Base-by-base conservation (phyloP, 2,329 filamentous ascomycete genomes). In the Penicillium sp. region DNA sequence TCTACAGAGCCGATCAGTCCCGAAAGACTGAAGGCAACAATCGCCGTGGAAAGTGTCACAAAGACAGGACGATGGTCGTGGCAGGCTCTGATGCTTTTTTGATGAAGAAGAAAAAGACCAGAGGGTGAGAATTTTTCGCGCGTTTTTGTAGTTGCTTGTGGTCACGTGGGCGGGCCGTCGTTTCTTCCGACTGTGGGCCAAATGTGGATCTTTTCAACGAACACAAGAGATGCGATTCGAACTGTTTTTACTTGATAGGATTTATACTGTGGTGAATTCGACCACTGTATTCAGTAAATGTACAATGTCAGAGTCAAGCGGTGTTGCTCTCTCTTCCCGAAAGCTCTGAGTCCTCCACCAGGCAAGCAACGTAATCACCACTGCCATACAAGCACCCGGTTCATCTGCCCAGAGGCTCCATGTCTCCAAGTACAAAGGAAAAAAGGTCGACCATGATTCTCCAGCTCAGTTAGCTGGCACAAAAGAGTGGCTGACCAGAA, bases 81-180 rank as follows among this genome's bases (percentile, higher is more conserved):
- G 86, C 86, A 82, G 81, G 82, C 77, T 82, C 81, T 77, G 82
- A 81, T 80, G 69, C 83, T 85, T 86, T 40, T 86, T 85, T 73
- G 72, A 74, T 74, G 69, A 67, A 82, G 73, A 75, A 74, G 72
- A 75, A 73, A 77, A 73, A 77, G 79, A 73, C 71, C 61, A 58
- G 64, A 60, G 55, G 54, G 53, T 52, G 43, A 43, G 45, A 63
- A 64, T 63, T 56, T 54, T 64, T 55, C 57, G 44, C 44, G 26
- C 26, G 11, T 6, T 67, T 69, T 73, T 73, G 60, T 71, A 69
- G 53, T 26, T 46, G 26, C 35, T 27, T 58, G 62, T 58, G 57
- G 57, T 71, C 71, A 69, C 67, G 71, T 73, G 72, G 0, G 0
- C 53, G 67, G 67, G 27, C 51, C 55, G 59, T 59, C 20, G 25